A percentile compares a stretch with the other conserved stretches of the same genome.
These are phyloP conservation scores for Cladosporium sp. DNA, from an alignment of 2,329 filamentous ascomycete species.

Conservation along the genomic window DNA sequence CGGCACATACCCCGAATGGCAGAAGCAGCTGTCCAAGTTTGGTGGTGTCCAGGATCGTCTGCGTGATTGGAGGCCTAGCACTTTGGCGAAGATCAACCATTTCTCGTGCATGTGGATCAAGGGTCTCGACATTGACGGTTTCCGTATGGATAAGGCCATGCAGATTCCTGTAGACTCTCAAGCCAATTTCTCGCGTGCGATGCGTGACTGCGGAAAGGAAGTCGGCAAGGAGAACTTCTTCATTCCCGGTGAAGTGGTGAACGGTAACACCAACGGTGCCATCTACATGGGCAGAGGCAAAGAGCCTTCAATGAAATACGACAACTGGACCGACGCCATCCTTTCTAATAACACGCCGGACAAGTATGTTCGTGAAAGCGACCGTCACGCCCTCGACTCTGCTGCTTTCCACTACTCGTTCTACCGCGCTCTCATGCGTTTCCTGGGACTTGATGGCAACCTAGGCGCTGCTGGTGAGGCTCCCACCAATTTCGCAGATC, in stretches of 20 bases:
- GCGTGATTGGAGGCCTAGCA: slow-evolving; percentile 58
- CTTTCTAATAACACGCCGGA: slow-evolving; percentile 39
- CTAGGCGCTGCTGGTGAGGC: slow-evolving; percentile 52
- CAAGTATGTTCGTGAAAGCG: slow-evolving; percentile 50
- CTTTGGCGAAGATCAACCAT: slow-evolving; percentile 53
- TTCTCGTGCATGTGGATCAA: slow-evolving; percentile 62
- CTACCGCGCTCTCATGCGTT: slow-evolving; percentile 60
- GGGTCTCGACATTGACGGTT: slow-evolving; percentile 63
- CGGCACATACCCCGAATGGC: slow-evolving; percentile 59
- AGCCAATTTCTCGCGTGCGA: slow-evolving; percentile 53
- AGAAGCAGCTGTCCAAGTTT: slow-evolving; percentile 62
- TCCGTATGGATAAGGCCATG: slow-evolving; percentile 63
- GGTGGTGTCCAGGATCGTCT: slow-evolving; percentile 64
- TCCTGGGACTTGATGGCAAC: slow-evolving; percentile 57
- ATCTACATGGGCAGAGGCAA: slow-evolving; percentile 61
- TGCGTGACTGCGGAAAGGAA: slow-evolving; percentile 54
- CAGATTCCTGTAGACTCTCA: slow-evolving; percentile 60
- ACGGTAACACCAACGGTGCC: slow-evolving; percentile 57
- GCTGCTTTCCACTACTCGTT: slow-evolving; percentile 61
- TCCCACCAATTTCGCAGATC: slow-evolving; percentile 49
- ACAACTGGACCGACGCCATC: slow-evolving; percentile 47
- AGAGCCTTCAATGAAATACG: slow-evolving; percentile 50
- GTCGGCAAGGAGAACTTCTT: slow-evolving; percentile 62
- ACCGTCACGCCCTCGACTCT: slow-evolving; percentile 53
- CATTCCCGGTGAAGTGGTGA: slow-evolving; percentile 60